Evolutionary conservation across 257 asterid genomes (phyloP).

Genomic region (Echites panduratus): DNA sequence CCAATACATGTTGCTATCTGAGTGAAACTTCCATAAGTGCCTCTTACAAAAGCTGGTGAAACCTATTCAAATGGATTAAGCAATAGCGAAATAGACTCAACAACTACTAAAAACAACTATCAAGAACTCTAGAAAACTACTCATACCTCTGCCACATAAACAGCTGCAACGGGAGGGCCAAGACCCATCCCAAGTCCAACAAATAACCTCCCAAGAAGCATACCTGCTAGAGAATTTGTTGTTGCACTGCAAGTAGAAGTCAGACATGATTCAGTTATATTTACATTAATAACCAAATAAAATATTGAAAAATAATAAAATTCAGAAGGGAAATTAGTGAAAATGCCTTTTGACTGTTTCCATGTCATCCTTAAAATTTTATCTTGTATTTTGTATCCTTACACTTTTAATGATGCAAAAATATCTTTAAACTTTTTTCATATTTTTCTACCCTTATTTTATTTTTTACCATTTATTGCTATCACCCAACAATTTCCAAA

Average conservation of each 20-base stretch:
- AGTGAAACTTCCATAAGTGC: conserved; percentile 84
- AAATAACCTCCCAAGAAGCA: conserved; percentile 88
- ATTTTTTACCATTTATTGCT: too few relatives aligned
- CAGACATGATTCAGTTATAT: conserved; percentile 8
- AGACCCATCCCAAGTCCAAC: conserved; percentile 94
- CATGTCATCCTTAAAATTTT: too few relatives aligned
- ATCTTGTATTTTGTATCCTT: too few relatives aligned
- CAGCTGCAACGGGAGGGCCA: conserved; percentile 94
- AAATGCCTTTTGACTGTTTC: too few relatives aligned
- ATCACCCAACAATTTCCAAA: too few relatives aligned
- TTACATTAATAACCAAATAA: conserved; percentile 7
- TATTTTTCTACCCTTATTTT: too few relatives aligned
- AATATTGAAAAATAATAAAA: not conserved
- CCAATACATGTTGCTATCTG: conserved; percentile 95
- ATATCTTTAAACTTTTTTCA: too few relatives aligned
- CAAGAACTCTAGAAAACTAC: conserved; percentile 3
- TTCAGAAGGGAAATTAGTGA: too few relatives aligned
- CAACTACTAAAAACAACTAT: not conserved
- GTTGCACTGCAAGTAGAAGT: conserved; percentile 49
- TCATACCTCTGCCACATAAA: conserved; percentile 83
- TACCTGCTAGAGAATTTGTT: conserved; percentile 63
- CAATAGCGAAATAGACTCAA: conserved; percentile 14
- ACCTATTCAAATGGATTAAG: conserved; percentile 48
- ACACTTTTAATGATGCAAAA: too few relatives aligned
- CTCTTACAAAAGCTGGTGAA: conserved; percentile 88